Base-by-base conservation (phyloP, 257 asterid species). In the Nyctanthes arbortristis region DNA sequence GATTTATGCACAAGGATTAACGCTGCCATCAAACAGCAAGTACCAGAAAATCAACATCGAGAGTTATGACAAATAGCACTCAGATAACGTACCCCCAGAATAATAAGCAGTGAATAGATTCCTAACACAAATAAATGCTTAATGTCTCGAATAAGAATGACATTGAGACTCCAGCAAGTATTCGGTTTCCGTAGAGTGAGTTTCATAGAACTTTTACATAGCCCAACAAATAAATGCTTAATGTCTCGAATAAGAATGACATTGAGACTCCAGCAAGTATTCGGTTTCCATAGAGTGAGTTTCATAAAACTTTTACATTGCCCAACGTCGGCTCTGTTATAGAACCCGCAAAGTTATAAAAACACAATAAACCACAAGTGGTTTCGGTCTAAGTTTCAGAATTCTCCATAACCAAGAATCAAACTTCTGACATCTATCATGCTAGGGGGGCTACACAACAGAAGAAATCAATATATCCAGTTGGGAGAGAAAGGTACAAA, bases 141-240 rank as follows among this genome's bases (percentile, higher is more conserved):
- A 10, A 25, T 36, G 24, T 10, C 54, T 36, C 52, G 7, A 61
- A 72, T 24, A 47, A 45, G 10, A 24, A 59, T 20, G 24, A 36
- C 49, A 62, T 29, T 64, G 29, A 10, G 7, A 60, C 3, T 59
- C 69, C 25, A 67, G 64, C 24, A 25, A 71, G 22, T 33, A n/a
- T 49, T 28, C 1, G 58, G 57, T 34, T 47, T 37, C 45, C 40
- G 61, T 29, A 37, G 57, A 71, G 36, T 37, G 49, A 37, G 60
- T 33, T 18, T 37, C 58, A 39, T 22, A 31, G 4, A 54, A 11
- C n/a, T n/a, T n/a, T n/a, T n/a, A n/a, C n/a, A n/a, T n/a, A n/a
- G n/a, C n/a, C n/a, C n/a, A n/a, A 60, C 67, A 36, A 33, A 58
- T 35, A 65, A 28, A 27, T 40, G 34, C 52, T 34, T 28, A 10